These are phyloP conservation scores for Oryza officinalis DNA, from an alignment of 176 grass and related monocot genomes.

Conservation along the genomic window DNA sequence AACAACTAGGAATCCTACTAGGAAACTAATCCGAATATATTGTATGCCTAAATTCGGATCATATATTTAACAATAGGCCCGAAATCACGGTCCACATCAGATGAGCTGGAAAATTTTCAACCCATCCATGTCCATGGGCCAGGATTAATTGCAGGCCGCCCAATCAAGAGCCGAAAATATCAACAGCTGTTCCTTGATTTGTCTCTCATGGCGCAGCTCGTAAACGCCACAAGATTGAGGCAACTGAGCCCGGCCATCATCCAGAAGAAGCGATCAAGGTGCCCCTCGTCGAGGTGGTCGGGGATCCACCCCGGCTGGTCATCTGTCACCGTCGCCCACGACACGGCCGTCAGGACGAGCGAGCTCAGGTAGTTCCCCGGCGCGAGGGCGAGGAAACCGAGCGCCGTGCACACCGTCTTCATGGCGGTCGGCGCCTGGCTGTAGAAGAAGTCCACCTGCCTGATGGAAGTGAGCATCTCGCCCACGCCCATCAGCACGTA, in stretches of 20 bases:
- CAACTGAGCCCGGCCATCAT: constrained; percentile 18
- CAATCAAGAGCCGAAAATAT: no score
- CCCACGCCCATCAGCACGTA: constrained; percentile 43
- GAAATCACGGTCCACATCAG: no score
- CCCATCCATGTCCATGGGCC: no score
- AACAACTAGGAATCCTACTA: no score
- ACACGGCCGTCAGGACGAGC: constrained; percentile 40
- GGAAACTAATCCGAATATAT: no score
- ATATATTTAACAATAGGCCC: no score
- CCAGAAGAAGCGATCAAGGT: constrained; percentile 52
- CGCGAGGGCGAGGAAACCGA: constrained; percentile 46
- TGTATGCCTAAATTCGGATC: no score
- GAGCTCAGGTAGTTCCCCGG: constrained; percentile 56
- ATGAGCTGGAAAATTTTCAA: no score
- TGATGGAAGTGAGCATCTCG: constrained; percentile 43
- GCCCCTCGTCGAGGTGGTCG: constrained; percentile 55
- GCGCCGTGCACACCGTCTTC: constrained; percentile 60
- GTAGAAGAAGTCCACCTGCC: constrained; percentile 67
- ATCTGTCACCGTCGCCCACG: constrained; percentile 16
- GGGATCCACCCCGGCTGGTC: constrained; percentile 54
- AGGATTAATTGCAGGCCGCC: no score
- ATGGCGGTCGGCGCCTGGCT: constrained; percentile 57
- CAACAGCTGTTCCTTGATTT: constrained; percentile 21
- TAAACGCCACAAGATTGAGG: neutral
- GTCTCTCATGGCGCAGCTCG: neutral